These are phyloP conservation scores for Boechera divaricarpa DNA, from an alignment of 345 rosid species.

Conservation along the genomic window DNA sequence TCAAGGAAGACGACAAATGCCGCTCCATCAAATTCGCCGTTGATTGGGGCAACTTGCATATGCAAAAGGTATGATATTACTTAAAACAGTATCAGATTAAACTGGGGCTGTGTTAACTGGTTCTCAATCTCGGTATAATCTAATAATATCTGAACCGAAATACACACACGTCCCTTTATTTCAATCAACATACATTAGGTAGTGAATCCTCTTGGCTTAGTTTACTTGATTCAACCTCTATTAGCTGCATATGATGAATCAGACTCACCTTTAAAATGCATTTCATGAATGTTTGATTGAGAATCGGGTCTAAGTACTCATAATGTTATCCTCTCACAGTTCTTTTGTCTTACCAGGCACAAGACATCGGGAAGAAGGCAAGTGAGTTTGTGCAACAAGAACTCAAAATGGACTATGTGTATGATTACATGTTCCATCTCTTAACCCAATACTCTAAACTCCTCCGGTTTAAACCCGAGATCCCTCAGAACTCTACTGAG, in stretches of 20 bases:
- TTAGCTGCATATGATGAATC: not conserved
- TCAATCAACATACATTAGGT: not conserved
- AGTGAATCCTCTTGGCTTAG: not conserved
- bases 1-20: conserved; percentile 70
- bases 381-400: conserved; percentile 63
- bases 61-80: conserved; percentile 51
- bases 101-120: not conserved
- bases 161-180: not conserved
- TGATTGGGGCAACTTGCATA: conserved; percentile 77
- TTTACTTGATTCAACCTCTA: not conserved
- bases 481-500: conserved; percentile 53
- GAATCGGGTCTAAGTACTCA: not conserved
- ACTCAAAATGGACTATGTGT: conserved; percentile 68
- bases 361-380: conserved; percentile 64
- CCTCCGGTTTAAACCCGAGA: conserved; percentile 61
- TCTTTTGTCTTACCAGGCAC: conserved; percentile 52
- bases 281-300: conserved; percentile 6
- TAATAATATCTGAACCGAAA: not conserved
- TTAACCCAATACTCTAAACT: conserved; percentile 71
- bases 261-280: not conserved
- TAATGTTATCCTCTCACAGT: not conserved
- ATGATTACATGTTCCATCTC: conserved; percentile 87
- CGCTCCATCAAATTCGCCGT: conserved; percentile 73
- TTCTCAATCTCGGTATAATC: not conserved
- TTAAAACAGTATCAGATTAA: not conserved